These are phyloP conservation scores for Pyrus bretschneideri DNA, from an alignment of 306 rosid genomes.

Conservation along the genomic window DNA sequence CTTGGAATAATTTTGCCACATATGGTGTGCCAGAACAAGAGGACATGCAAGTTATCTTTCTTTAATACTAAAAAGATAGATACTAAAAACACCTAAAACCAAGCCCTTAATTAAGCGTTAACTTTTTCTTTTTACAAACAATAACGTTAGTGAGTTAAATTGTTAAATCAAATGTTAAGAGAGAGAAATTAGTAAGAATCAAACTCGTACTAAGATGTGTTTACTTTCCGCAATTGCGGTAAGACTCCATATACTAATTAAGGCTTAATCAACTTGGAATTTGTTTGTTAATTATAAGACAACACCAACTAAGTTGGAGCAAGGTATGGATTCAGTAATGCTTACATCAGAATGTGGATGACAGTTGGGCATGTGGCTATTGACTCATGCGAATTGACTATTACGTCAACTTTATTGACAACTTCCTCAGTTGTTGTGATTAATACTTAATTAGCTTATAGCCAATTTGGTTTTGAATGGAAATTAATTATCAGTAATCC, in stretches of 20 bases:
- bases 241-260: too few species aligned
- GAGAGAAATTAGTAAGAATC: too few species aligned
- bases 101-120: too few species aligned
- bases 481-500: background rate
- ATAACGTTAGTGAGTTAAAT: too few species aligned
- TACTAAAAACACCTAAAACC: background rate
- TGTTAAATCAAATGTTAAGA: too few species aligned
- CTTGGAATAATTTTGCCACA: background rate
- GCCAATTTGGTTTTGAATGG: background rate
- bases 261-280: background rate
- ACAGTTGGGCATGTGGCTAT: slow-evolving; percentile 25
- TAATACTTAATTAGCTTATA: background rate
- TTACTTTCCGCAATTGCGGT: too few species aligned
- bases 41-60: background rate
- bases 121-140: too few species aligned
- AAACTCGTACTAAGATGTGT: too few species aligned
- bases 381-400: slow-evolving; percentile 15
- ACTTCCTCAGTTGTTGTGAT: background rate
- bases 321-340: slow-evolving; percentile 2
- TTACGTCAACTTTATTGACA: slow-evolving; percentile 5
- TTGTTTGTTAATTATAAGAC: background rate
- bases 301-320: background rate
- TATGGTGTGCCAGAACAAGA: background rate
- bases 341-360: slow-evolving; percentile 19
- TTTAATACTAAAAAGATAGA: background rate